Evolutionary conservation across 345 rosid species (phyloP).

Genomic region (Acer saccharum): DNA sequence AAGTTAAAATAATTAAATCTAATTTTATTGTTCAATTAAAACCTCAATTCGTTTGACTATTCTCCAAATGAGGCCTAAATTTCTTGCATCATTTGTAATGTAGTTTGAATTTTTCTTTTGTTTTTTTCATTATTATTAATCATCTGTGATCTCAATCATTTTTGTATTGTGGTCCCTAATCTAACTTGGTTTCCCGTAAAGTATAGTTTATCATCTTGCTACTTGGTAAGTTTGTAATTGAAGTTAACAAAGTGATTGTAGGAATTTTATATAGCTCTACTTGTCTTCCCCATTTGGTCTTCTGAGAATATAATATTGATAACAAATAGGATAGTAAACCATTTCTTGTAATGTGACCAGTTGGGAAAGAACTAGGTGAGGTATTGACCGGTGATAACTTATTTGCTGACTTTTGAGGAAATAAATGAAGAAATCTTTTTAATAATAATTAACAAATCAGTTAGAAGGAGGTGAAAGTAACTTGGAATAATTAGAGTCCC

Average conservation of each 20-base stretch:
- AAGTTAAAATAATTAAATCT: not conserved
- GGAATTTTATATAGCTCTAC: constrained; percentile 11
- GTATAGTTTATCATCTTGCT: not conserved
- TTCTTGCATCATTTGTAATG: constrained; percentile 3
- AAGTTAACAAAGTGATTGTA: not conserved
- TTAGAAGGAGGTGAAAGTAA: too few species aligned
- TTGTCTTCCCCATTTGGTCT: not conserved
- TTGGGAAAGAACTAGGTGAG: not conserved
- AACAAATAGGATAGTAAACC: not conserved
- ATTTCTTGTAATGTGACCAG: not conserved
- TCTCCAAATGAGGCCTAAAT: not conserved
- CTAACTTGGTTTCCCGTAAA: not conserved
- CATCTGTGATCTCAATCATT: not conserved
- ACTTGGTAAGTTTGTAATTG: not conserved
- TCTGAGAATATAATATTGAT: constrained; percentile 13
- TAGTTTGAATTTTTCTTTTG: constrained; percentile 16
- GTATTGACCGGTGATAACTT: constrained; percentile 11
- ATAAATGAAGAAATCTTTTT: not conserved
- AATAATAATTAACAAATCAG: too few species aligned
- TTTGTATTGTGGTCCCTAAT: constrained; percentile 12
- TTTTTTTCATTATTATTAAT: not conserved
- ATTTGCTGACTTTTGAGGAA: not conserved
- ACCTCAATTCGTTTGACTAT: not conserved
- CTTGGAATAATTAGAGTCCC: too few species aligned
- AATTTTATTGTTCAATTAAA: constrained; percentile 1